A percentile compares a stretch with the other conserved stretches of the same genome.
These are phyloP conservation scores for Eleusine coracana DNA, from an alignment of 176 grass and related monocot genomes.

Conservation along the genomic window DNA sequence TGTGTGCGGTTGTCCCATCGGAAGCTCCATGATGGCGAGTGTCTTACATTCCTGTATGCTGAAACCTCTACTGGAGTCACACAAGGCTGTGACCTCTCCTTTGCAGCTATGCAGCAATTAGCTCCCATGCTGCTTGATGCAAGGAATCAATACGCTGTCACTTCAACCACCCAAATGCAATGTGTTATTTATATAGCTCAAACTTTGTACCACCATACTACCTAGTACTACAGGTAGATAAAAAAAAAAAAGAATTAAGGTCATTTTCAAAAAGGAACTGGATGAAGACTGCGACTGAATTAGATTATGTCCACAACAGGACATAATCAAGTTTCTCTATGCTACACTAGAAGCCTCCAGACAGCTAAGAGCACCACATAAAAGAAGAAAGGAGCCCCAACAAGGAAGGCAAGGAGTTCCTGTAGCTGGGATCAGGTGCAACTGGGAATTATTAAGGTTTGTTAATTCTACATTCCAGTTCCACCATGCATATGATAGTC, in stretches of 20 bases:
- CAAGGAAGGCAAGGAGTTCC: background rate
- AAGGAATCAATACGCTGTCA: slow-evolving; percentile 33
- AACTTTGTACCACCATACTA: background rate
- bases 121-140: slow-evolving; percentile 68
- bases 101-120: slow-evolving; percentile 80
- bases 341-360: slow-evolving; percentile 4
- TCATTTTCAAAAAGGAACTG: slow-evolving; percentile 33
- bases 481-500: background rate
- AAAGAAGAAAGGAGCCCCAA: slow-evolving; percentile 16
- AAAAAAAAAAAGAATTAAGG: slow-evolving; percentile 26
- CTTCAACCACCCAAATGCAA: slow-evolving; percentile 27
- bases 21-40: slow-evolving; percentile 83
- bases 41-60: slow-evolving; percentile 71
- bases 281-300: background rate
- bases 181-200: slow-evolving; percentile 1
- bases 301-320: background rate
- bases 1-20: slow-evolving; percentile 93
- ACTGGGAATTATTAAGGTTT: background rate
- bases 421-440: background rate
- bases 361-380: background rate
- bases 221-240: slow-evolving; percentile 11
- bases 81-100: slow-evolving; percentile 63
- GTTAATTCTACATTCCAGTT: slow-evolving; percentile 19
- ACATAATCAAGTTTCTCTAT: background rate
- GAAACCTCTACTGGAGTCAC: slow-evolving; percentile 61